These are phyloP conservation scores for Fraxinus cuspidata DNA, from an alignment of 257 asterid genomes.

Conservation along the genomic window DNA sequence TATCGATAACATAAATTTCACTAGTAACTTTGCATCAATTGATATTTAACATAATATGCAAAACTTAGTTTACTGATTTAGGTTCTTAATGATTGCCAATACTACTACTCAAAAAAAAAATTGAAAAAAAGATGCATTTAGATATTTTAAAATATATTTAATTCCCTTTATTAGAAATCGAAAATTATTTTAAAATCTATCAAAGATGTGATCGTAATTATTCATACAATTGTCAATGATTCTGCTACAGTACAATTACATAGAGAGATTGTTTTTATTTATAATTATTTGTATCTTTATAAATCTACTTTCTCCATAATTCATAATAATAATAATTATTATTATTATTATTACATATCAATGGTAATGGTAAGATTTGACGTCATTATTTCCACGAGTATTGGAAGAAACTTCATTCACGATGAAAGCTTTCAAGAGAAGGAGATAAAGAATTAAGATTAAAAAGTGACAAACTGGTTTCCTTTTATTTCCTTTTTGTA, in stretches of 20 bases:
- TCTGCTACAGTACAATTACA: neutral
- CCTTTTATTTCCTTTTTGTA: neutral
- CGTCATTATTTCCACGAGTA: too few species aligned
- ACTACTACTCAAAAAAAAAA: too few species aligned
- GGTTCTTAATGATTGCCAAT: too few species aligned
- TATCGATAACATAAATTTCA: too few species aligned
- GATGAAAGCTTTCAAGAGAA: neutral
- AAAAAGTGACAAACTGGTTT: neutral
- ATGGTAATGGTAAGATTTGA: too few species aligned
- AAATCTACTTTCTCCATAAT: too few species aligned
- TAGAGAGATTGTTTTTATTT: too few species aligned
- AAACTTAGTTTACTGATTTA: neutral
- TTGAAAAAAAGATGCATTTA: neutral
- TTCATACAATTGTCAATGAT: neutral
- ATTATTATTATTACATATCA: too few species aligned
- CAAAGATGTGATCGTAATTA: neutral
- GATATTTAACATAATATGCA: neutral
- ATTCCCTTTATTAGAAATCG: neutral
- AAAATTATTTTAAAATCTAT: too few species aligned
- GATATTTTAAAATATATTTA: too few species aligned
- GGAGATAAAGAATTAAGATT: neutral
- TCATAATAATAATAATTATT: too few species aligned
- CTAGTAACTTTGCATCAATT: neutral
- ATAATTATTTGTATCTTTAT: neutral
- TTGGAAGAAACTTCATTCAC: too few species aligned